Evolutionary conservation across 1,284 basidiomycete genomes (phyloP), one percentile per base, ranked within the genome.

Genomic region (Cerrena zonata): DNA sequence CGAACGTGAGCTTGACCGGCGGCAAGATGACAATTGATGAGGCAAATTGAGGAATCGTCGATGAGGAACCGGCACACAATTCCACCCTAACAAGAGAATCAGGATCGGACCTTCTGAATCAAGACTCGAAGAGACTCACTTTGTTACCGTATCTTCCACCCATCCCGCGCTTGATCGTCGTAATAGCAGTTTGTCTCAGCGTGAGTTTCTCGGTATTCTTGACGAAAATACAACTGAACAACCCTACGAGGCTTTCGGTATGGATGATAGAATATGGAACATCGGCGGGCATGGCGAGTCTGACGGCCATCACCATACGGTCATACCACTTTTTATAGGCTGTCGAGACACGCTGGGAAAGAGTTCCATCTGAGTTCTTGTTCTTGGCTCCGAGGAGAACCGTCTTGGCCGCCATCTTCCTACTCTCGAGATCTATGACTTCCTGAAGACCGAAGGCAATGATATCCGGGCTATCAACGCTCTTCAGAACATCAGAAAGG

Each of bases 401-500:
- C 2, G 85, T 91, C 70, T 94, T 94, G 12, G 94, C 94, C 0
- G 89, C 88, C 68, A 97, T 84, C 68, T 86, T 93, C 55, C 91
- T 84, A 60, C 84, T 88, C 58, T 97, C 94, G 11, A 99, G 78
- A 64, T 97, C 93, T 55, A 99, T 90, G 37, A 97, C 79, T 70
- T 98, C 95, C 66, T 99, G 95, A 64, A 98, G 88, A 1, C 94
- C 94, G 64, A 98, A 96, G 2, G 84, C 81, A 58, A 99, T 87
- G 57, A 98, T 84, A 59, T 97, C 94, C 0, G 94, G 91, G 5
- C 74, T 67, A 21, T 86, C 80, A 23, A 86, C 81, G 54, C 83
- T 87, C 2, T 67, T 71, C 15, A 96, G 72, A 3, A 82, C 81
- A 38, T 91, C 78, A 15, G 79, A 73, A 10, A 96, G 70, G 70